Conservation (phyloP, 2,329 filamentous ascomycete species). For the Cladosporium sp. region DNA sequence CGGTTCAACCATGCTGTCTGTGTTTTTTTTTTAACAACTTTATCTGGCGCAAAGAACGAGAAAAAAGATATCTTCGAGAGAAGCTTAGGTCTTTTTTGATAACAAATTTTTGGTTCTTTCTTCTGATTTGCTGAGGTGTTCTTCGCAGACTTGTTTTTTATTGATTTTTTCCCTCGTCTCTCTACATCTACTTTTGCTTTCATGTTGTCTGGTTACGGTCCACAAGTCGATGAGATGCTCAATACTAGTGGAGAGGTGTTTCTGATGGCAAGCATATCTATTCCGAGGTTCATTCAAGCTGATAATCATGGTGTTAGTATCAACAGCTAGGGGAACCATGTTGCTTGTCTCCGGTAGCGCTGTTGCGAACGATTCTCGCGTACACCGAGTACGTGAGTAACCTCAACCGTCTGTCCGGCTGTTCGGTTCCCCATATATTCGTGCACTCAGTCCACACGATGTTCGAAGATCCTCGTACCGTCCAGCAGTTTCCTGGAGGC, state of each 20-base stretch:
- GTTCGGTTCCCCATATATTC: background rate
- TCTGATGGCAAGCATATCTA: background rate
- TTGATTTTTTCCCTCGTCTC: background rate
- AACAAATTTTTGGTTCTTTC: background rate
- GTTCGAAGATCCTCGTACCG: slow-evolving; percentile 4
- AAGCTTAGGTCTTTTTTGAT: background rate
- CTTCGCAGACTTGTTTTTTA: background rate
- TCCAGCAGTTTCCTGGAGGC: background rate
- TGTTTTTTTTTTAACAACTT: background rate
- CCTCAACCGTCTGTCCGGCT: background rate
- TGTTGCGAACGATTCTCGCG: background rate
- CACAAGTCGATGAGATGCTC: background rate
- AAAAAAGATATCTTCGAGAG: background rate
- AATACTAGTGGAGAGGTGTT: background rate
- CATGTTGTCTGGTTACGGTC: background rate
- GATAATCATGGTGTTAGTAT: background rate
- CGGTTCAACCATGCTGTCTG: background rate
- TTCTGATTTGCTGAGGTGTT: background rate
- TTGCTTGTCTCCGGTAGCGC: background rate
- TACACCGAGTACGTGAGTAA: background rate
- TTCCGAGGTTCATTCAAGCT: background rate
- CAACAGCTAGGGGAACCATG: background rate
- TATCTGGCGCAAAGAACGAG: background rate
- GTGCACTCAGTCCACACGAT: background rate
- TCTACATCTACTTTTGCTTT: background rate